Percentiles rank a stretch among this genome's conserved stretches.
These are phyloP conservation scores for Stephania cephalantha DNA, from an alignment of 164 flowering plant species.

Conservation along the genomic window DNA sequence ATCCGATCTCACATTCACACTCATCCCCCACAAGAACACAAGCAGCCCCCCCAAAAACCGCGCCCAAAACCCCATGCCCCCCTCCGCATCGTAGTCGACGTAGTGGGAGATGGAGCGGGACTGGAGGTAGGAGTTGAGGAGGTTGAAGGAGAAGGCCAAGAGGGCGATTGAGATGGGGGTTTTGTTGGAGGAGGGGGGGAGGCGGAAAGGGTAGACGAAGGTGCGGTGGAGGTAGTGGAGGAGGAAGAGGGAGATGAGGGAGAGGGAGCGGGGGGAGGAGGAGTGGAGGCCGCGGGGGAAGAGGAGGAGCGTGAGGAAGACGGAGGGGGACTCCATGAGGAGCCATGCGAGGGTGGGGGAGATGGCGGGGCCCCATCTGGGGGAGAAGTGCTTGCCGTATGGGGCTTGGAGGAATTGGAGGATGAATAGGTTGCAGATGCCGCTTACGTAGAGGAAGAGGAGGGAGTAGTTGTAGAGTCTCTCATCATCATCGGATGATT, in stretches of 20 bases:
- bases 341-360: slow-evolving; percentile 68
- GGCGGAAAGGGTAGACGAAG: slow-evolving; percentile 65
- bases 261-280: slow-evolving; percentile 37
- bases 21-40: slow-evolving; percentile 56
- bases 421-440: slow-evolving; percentile 49
- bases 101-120: slow-evolving; percentile 69
- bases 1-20: slow-evolving; percentile 63
- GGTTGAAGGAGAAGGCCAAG: slow-evolving; percentile 61
- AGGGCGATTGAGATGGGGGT: slow-evolving; percentile 61
- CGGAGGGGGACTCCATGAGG: slow-evolving; percentile 83
- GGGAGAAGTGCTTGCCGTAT: slow-evolving; percentile 71
- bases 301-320: slow-evolving; percentile 62
- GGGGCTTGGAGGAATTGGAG: slow-evolving; percentile 67
- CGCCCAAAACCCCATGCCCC: slow-evolving; percentile 49
- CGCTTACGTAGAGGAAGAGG: slow-evolving; percentile 34
- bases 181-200: slow-evolving; percentile 16
- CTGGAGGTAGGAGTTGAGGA: slow-evolving; percentile 66
- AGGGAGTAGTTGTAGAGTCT: slow-evolving; percentile 35
- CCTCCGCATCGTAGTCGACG: slow-evolving; percentile 25
- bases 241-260: slow-evolving; percentile 56
- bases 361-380: slow-evolving; percentile 77
- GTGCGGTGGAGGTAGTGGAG: slow-evolving; percentile 84
- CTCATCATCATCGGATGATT: slow-evolving; percentile 28
- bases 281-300: slow-evolving; percentile 52
- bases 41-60: slow-evolving; percentile 42